Base-by-base conservation (phyloP, 2,329 filamentous ascomycete genomes). In the Exophiala calicioides region DNA sequence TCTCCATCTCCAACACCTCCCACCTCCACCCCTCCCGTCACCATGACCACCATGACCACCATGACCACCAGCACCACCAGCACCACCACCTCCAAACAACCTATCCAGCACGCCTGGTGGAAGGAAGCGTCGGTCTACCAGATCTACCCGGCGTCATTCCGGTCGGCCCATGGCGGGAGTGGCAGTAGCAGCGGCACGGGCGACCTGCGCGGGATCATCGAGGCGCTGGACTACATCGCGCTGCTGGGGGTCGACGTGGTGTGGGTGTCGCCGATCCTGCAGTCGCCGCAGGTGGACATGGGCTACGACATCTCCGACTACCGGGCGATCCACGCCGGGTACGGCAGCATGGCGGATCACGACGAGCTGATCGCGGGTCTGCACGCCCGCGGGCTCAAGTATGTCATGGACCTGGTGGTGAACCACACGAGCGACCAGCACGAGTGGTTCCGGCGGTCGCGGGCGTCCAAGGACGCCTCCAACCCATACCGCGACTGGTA, bases 401-500 rank as follows among this genome's bases (percentile, higher is more conserved):
- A 75, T 27, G 71, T 76, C 62, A 71, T 76, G 64, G 72, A 74
- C 40, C 60, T 75, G 8, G 70, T 72, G 1, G 63, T 72, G 31
- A 73, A 73, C 52, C 70, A 73, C 54, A 72, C 70, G 3, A 68
- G 64, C 3, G 60, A 68, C 34, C 61, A 66, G 44, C 52, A 58
- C 37, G 73, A 74, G 4, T 90, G 85, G 85, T 88, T 88, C 67
- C 73, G 78, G 36, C 77, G 86, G 58, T 85, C 81, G 2, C 72
- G 80, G 36, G 77, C 76, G 26, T 81, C 78, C 26, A 80, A 74
- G 47, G 71, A 78, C 53, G n/a, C n/a, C n/a, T n/a, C n/a, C n/a
- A 84, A 73, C 58, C 74, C 81, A 5, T 86, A 86, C 60, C 72
- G 84, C 1, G 77, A 86, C 62, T 89, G 84, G 83, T 87, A 86